Base-by-base conservation (phyloP, 1,284 basidiomycete genomes). In the Tylopilus orsonianus region DNA sequence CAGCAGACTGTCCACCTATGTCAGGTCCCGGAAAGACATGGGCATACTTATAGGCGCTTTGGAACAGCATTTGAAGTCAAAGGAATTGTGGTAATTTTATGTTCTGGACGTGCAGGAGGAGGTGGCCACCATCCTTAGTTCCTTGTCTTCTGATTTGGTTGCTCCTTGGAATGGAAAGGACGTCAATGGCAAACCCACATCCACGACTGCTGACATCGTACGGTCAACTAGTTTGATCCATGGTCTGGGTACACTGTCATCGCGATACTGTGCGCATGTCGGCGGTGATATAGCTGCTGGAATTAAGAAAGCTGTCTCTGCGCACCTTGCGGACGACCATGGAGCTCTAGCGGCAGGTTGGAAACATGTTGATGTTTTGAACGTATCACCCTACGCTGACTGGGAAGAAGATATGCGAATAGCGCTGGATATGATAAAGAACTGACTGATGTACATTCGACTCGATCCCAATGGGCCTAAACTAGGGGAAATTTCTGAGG, bases 1-100 rank as follows among this genome's bases (percentile, higher is more conserved):
- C 1, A 78, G 75, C 29, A 87, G 84, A n/a, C 75, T 97, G 1
- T 91, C 94, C 0, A 87, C 82, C 0, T 64, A 55, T 20, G 71
- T 97, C 54, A 72, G 69, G 10, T 86, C 83, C 1, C 71, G 80
- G 42, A 62, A 71, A 29, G 94, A 97, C 62, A 68, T 97, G 46
- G 76, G 85, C 48, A 64, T 64, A 8, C 74, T 97, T 50, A 74
- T 87, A 41, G 59, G 65, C 18, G 85, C 83, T 12, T 82, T 97
- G 59, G 68, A 77, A 36, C 67, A 77, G 13, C 75, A 81, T 27
- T 61, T 93, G 54, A 80, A 86, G 46, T 70, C 70, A 4, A 79
- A 87, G 32, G 78, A 89, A 34, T 69, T 97, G 20, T 97, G 93
- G 92, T 86, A 97, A 60, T 97, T 87, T 72, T 97, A 97, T 64